These are phyloP conservation scores for Teunomyces cretensis DNA, from an alignment of 805 yeast genomes.

Conservation along the genomic window DNA sequence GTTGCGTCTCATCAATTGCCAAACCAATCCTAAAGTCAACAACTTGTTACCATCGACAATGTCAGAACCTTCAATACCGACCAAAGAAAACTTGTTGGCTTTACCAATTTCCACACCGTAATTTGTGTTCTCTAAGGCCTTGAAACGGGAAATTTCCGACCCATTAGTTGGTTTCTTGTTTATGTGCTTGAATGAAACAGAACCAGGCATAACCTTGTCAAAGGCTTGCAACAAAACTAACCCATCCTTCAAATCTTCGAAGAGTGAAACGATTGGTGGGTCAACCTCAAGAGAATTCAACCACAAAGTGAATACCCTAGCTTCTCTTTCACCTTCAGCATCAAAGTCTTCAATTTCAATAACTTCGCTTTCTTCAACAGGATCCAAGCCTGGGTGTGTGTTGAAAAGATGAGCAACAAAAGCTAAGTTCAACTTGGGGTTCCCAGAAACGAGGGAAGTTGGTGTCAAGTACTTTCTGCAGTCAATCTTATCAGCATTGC, in stretches of 20 bases:
- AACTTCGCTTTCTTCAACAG: conserved; percentile 85
- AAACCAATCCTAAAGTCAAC: conserved; percentile 86
- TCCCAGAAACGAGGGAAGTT: conserved; percentile 88
- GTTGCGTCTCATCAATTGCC: conserved; percentile 98
- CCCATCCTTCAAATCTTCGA: conserved; percentile 95
- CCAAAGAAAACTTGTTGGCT: conserved; percentile 86
- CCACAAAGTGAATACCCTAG: conserved; percentile 97
- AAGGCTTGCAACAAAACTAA: conserved; percentile 84
- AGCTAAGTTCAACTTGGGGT: conserved; percentile 93
- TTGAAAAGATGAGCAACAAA: conserved; percentile 97
- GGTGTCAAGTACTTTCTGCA: conserved; percentile 96
- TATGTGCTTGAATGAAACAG: conserved; percentile 73
- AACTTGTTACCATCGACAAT: conserved; percentile 90
- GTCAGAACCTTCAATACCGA: conserved; percentile 97
- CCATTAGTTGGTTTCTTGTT: conserved; percentile 83
- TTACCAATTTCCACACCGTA: conserved; percentile 97
- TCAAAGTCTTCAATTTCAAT: conserved; percentile 97
- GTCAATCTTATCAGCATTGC: conserved; percentile 85
- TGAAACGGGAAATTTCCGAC: conserved; percentile 79
- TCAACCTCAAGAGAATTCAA: conserved; percentile 94
- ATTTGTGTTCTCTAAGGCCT: conserved; percentile 95
- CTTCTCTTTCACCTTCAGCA: conserved; percentile 99
- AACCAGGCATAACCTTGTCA: conserved; percentile 93
- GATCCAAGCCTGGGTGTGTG: conserved; percentile 95
- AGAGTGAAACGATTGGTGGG: conserved; percentile 86